phyloP scores from a whole-genome alignment of 805 yeast genomes.

The Cyberlindnera suaveolens region DNA sequence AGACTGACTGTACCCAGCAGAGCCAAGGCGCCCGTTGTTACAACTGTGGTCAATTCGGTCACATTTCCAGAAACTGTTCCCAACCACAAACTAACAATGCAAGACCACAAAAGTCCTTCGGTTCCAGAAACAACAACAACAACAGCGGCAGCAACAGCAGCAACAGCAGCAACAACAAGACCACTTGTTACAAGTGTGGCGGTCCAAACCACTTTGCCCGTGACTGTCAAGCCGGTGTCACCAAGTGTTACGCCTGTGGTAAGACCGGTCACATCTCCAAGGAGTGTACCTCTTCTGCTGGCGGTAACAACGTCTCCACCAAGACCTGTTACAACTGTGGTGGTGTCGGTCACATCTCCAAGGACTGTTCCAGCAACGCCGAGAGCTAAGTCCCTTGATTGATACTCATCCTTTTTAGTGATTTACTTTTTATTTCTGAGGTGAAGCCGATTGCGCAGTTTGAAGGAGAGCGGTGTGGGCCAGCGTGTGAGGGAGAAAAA shows the following conservation, averaged over 20 bases:
- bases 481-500: not conserved
- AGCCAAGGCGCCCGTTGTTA: constrained; percentile 62
- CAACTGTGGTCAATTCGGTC: constrained; percentile 74
- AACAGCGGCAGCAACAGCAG: constrained; percentile 21
- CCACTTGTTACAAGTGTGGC: constrained; percentile 82
- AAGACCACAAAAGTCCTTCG: constrained; percentile 13
- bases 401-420: not conserved
- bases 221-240: constrained; percentile 67
- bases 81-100: constrained; percentile 31
- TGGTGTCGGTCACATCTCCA: constrained; percentile 78
- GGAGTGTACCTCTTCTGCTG: constrained; percentile 61
- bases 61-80: constrained; percentile 72
- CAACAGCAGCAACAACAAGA: constrained; percentile 25
- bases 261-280: constrained; percentile 83
- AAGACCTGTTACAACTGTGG: constrained; percentile 41
- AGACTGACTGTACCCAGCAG: constrained; percentile 69
- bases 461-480: not conserved
- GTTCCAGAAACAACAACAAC: constrained; percentile 16
- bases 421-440: not conserved
- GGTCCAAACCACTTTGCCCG: constrained; percentile 91
- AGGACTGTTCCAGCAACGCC: constrained; percentile 44
- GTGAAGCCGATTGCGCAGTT: not conserved
- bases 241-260: constrained; percentile 92
- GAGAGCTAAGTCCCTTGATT: constrained; percentile 1
- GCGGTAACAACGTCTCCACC: constrained; percentile 33